These are phyloP conservation scores for Eucalyptus victrix DNA, from an alignment of 345 rosid genomes.

Conservation along the genomic window DNA sequence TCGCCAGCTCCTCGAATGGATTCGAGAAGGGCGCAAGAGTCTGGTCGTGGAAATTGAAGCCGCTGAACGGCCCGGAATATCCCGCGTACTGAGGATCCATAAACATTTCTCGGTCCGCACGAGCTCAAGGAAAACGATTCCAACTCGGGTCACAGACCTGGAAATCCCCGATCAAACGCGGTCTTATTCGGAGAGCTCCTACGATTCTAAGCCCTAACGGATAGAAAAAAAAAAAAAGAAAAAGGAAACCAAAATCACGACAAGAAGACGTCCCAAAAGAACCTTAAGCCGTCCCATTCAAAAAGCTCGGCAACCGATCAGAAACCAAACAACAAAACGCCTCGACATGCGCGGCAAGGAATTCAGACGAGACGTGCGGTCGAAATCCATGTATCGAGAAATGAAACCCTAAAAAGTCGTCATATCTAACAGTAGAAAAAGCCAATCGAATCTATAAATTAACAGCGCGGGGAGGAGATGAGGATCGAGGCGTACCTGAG, in stretches of 20 bases:
- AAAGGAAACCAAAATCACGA: not conserved
- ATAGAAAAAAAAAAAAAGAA: not conserved
- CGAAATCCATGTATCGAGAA: not conserved
- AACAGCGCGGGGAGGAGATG: not conserved
- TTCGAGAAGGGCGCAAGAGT: not conserved
- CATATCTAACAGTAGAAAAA: not conserved
- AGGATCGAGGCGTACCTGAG: not conserved
- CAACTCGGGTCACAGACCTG: not conserved
- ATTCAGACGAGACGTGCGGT: not conserved
- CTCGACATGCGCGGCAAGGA: not conserved
- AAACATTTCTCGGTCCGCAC: not conserved
- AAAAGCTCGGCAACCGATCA: not conserved
- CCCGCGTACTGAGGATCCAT: not conserved
- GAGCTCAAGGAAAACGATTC: conserved; percentile 1
- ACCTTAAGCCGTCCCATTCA: not conserved
- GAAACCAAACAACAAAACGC: not conserved
- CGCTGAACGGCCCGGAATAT: not conserved
- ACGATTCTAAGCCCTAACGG: not conserved
- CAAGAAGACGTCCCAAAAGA: not conserved
- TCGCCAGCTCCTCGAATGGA: not conserved
- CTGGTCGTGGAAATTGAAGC: not conserved
- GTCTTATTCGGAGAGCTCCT: not conserved
- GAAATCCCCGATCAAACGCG: not conserved
- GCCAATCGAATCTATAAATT: not conserved
- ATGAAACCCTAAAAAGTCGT: not conserved